Percentiles rank a stretch among this genome's conserved stretches.
Evolutionary conservation across 75 land plant species (phyloP).

Genomic region (Cunninghamia lanceolata): DNA sequence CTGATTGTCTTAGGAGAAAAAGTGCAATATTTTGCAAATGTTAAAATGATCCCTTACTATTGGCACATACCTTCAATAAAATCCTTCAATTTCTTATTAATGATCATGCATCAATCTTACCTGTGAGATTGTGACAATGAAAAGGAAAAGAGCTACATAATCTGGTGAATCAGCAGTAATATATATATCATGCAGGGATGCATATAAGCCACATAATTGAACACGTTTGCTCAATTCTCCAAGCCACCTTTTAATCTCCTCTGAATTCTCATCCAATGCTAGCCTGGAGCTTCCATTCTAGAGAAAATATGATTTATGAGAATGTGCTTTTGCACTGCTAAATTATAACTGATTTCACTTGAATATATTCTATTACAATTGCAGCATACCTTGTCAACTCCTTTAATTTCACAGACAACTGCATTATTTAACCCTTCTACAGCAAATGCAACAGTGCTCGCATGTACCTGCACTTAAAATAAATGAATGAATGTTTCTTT

Average conservation of each 20-base stretch:
- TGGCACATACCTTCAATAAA: not conserved
- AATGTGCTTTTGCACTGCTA: not conserved
- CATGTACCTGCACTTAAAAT: conserved; percentile 16
- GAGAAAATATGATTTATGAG: not conserved
- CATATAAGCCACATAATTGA: conserved; percentile 33
- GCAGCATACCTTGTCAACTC: conserved; percentile 23
- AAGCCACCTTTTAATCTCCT: conserved; percentile 18
- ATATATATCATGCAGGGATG: conserved; percentile 33
- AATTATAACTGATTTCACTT: not conserved
- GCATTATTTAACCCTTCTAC: conserved; percentile 37
- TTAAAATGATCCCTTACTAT: not conserved
- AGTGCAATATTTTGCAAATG: not conserved
- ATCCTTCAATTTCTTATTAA: not conserved
- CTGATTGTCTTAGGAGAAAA: not conserved
- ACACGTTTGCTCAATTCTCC: conserved; percentile 30
- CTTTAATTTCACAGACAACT: conserved; percentile 18
- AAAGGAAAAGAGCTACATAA: conserved; percentile 25
- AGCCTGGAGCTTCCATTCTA: not conserved
- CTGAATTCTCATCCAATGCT: conserved; percentile 11
- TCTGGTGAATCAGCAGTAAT: conserved; percentile 31
- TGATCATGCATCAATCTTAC: conserved; percentile 6
- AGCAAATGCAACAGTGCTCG: conserved; percentile 27
- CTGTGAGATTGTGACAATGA: conserved; percentile 43
- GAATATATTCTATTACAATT: not conserved
- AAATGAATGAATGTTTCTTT: not conserved